phyloP scores from a whole-genome alignment of 2,329 filamentous ascomycete genomes.

The Peltaster fructicola region DNA sequence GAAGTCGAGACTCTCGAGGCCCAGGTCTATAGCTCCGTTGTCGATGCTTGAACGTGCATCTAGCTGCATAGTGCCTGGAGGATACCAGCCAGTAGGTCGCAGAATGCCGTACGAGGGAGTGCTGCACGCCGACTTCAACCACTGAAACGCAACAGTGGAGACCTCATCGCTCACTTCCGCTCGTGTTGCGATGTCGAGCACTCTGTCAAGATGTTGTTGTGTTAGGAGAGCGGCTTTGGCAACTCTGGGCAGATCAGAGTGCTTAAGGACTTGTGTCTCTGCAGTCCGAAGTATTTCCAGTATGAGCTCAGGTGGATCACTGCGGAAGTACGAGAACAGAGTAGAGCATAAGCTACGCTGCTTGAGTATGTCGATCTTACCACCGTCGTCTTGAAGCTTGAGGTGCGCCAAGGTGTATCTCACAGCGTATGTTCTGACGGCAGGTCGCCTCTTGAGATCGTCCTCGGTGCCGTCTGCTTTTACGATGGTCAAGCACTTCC shows the following conservation, averaged over 20 bases:
- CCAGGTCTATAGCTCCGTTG: constrained; percentile 39
- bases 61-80: constrained; percentile 36
- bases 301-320: constrained; percentile 60
- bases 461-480: constrained; percentile 35
- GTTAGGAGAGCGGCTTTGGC: constrained; percentile 39
- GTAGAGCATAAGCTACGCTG: constrained; percentile 52
- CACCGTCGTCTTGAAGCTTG: constrained; percentile 56
- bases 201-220: constrained; percentile 21
- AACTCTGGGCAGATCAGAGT: constrained; percentile 53
- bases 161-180: constrained; percentile 34
- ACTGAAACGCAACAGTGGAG: constrained; percentile 52
- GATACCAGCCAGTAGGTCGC: constrained; percentile 69
- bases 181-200: constrained; percentile 40
- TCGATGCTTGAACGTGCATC: constrained; percentile 9
- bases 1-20: constrained; percentile 52
- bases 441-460: constrained; percentile 48
- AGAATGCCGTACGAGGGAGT: constrained; percentile 55
- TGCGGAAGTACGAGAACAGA: constrained; percentile 58
- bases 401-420: constrained; percentile 65
- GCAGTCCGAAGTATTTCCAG: constrained; percentile 56
- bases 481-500: constrained; percentile 61
- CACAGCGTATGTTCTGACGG: constrained; percentile 66
- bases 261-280: constrained; percentile 53
- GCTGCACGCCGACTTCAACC: constrained; percentile 61
- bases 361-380: constrained; percentile 66